phyloP scores from a whole-genome alignment of 129 eudicot species.

The Lactuca sativa region DNA sequence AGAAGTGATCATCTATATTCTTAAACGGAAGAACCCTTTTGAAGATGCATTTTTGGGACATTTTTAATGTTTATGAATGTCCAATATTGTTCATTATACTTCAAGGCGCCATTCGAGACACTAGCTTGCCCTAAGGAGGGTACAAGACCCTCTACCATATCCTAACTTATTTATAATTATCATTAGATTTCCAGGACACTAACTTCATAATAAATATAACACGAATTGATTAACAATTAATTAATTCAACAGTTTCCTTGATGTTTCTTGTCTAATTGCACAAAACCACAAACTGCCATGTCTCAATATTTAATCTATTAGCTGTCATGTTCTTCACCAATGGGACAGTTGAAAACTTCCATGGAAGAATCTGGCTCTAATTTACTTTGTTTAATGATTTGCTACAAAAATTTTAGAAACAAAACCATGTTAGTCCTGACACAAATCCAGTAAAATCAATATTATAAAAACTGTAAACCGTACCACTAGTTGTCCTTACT shows the following conservation, averaged over 20 bases:
- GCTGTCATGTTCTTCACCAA: slow-evolving; percentile 54
- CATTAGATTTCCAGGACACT: slow-evolving; percentile 24
- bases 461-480: not conserved
- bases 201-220: slow-evolving; percentile 9
- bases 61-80: slow-evolving; percentile 1
- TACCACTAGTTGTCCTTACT: not conserved
- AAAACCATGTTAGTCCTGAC: slow-evolving; percentile 50
- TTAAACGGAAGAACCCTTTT: slow-evolving; percentile 17
- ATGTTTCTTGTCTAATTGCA: slow-evolving; percentile 35
- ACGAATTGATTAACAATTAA: slow-evolving; percentile 31
- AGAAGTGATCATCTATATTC: not conserved
- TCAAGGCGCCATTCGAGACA: not conserved
- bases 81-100: not conserved
- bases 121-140: not conserved
- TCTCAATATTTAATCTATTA: slow-evolving; percentile 33
- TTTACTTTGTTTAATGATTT: slow-evolving; percentile 15
- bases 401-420: slow-evolving; percentile 10
- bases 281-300: slow-evolving; percentile 34
- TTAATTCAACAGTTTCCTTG: slow-evolving; percentile 36
- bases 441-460: slow-evolving; percentile 35
- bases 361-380: slow-evolving; percentile 16
- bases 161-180: slow-evolving; percentile 18
- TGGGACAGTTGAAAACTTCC: slow-evolving; percentile 62
- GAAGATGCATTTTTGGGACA: slow-evolving; percentile 12
- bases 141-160: slow-evolving; percentile 14